phyloP scores from a whole-genome alignment of 202 grass and related monocot genomes.

The Brachypodium distachyon region DNA sequence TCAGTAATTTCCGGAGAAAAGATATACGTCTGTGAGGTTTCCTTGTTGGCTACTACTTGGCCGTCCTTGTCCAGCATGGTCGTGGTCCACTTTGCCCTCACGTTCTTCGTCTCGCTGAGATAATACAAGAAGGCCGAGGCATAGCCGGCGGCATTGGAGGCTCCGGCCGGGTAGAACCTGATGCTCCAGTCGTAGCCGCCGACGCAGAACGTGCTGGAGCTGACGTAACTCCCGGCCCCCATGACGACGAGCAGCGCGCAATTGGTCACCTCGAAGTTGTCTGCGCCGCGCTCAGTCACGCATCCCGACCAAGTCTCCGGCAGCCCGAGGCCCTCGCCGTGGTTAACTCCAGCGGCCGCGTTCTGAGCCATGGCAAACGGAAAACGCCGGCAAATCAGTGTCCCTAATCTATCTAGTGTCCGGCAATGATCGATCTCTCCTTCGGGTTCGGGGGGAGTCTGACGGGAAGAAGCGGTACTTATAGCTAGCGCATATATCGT shows the following conservation, averaged over 20 bases:
- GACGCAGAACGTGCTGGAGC: not conserved
- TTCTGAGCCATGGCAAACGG: not conserved
- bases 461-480: no score
- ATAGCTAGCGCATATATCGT: no score
- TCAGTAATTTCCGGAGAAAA: no score
- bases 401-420: no score
- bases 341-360: not conserved
- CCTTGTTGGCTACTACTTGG: not conserved
- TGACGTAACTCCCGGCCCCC: not conserved
- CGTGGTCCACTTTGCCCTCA: not conserved
- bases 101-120: not conserved
- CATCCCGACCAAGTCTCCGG: not conserved
- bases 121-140: not conserved
- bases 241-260: not conserved
- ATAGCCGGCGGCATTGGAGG: not conserved
- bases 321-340: not conserved
- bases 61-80: not conserved
- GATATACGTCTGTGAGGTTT: no score
- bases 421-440: no score
- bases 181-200: not conserved
- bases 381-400: no score
- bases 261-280: not conserved
- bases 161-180: not conserved
- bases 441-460: no score
- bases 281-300: not conserved